Evolutionary conservation across 208 protist genomes (phyloP).

Genomic region (Naegleria gruberi): DNA sequence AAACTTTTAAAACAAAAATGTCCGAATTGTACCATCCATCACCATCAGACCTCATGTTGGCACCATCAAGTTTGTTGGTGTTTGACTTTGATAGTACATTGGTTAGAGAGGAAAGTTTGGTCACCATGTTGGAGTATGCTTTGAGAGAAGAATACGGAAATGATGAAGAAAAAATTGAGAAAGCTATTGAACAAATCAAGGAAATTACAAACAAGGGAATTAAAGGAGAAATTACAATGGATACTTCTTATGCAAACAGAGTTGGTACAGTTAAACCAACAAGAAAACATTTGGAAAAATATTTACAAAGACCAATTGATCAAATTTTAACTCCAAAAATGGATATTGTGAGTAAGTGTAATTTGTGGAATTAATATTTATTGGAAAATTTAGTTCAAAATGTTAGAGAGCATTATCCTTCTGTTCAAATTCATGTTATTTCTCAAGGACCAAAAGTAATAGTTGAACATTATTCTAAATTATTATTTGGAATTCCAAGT

Average conservation of each 20-base stretch:
- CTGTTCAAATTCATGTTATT: neutral
- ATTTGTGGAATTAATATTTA: neutral
- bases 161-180: neutral
- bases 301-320: neutral
- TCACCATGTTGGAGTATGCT: neutral
- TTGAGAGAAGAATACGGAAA: neutral
- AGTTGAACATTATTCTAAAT: neutral
- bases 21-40: neutral
- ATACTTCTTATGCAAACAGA: neutral
- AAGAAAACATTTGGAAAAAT: neutral
- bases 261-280: neutral
- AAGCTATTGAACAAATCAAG: neutral
- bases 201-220: constrained; percentile 8
- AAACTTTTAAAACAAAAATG: neutral
- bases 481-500: neutral
- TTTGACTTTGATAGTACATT: constrained; percentile 21
- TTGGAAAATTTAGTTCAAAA: neutral
- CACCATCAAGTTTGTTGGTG: neutral
- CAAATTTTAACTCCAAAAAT: neutral
- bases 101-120: neutral
- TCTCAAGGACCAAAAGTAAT: neutral
- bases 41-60: neutral
- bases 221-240: neutral
- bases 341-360: neutral
- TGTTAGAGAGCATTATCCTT: neutral